A percentile compares a stretch with the other conserved stretches of the same genome.
Evolutionary conservation across 306 rosid genomes (phyloP).

Genomic region (Corylus avellana): DNA sequence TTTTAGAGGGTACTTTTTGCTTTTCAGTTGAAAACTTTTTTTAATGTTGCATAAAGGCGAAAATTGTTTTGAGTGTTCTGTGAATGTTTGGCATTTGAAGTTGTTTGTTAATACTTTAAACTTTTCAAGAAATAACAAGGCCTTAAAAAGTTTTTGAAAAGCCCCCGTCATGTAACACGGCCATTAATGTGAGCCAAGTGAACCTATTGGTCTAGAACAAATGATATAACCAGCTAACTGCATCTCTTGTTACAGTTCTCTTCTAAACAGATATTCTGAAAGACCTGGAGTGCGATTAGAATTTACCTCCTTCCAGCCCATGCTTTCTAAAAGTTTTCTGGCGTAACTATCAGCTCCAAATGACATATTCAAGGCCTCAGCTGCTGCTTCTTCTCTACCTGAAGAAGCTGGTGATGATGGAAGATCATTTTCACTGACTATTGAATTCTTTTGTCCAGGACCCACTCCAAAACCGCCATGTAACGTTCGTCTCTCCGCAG

Average conservation of each 20-base stretch:
- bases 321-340: conserved; percentile 58
- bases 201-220: not conserved
- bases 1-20: too few relatives aligned
- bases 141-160: too few relatives aligned
- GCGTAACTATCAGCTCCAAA: conserved; percentile 87
- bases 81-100: too few relatives aligned
- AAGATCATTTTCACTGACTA: conserved; percentile 23
- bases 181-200: not conserved
- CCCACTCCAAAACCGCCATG: conserved; percentile 80
- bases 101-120: too few relatives aligned
- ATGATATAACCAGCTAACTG: not conserved
- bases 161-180: not conserved
- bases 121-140: too few relatives aligned
- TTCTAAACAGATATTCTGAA: not conserved
- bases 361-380: conserved; percentile 73
- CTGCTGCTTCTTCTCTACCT: conserved; percentile 55
- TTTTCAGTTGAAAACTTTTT: too few relatives aligned
- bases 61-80: too few relatives aligned
- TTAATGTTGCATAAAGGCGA: too few relatives aligned
- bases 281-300: not conserved
- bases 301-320: conserved; percentile 95
- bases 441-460: conserved; percentile 76
- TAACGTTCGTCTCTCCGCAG: conserved; percentile 84
- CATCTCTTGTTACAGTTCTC: not conserved
- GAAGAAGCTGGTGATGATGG: conserved; percentile 35